Base-by-base conservation (phyloP, 2,329 filamentous ascomycete species). In the Talaromyces funiculosus region DNA sequence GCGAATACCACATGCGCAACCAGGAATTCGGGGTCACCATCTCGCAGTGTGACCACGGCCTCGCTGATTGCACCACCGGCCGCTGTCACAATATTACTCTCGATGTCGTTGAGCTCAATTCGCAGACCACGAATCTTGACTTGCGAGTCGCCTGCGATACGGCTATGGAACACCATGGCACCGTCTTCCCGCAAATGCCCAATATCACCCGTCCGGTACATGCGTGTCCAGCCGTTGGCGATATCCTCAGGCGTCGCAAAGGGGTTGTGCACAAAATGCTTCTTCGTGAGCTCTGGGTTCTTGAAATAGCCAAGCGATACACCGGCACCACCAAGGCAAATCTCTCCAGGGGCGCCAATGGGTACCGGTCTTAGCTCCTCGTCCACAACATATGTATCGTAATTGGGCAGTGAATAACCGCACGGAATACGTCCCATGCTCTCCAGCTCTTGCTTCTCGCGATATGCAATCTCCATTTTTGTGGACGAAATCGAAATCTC, bases 81-180 rank as follows among this genome's bases (percentile, higher is more conserved):
- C 14, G 35, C 35, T n/a, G 35, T n/a, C 14, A 75, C 24, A 37
- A 78, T 72, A 12, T 59, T 62, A 7, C 61, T 62, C 56, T 75
- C 75, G n/a, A 83, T 72, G 4, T 84, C 82, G 2, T 68, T 65
- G 0, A 84, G 66, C 18, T 84, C 80, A 26, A 82, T 75, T 0
- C 71, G 69, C 22, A 75, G 67, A 14, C 71, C 71, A 12, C 66
- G 65, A 10, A 74, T 53, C 54, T 73, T 72, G 20, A 73, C 55
- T 60, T 73, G 68, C 8, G 67, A 67, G 53, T 73, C 69, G 4
- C 68, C 68, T 4, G 63, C 64, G 20, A 73, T 70, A 12, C 73
- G 67, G 10, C 70, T 14, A 6, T 14, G 56, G 31, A 58, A 49
- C 1, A 26, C 40, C 4, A 75, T 53, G 0, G 64, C 20, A 0